Base-by-base conservation (phyloP, 768 basidiomycete genomes). In the Fomitopsis serialis region DNA sequence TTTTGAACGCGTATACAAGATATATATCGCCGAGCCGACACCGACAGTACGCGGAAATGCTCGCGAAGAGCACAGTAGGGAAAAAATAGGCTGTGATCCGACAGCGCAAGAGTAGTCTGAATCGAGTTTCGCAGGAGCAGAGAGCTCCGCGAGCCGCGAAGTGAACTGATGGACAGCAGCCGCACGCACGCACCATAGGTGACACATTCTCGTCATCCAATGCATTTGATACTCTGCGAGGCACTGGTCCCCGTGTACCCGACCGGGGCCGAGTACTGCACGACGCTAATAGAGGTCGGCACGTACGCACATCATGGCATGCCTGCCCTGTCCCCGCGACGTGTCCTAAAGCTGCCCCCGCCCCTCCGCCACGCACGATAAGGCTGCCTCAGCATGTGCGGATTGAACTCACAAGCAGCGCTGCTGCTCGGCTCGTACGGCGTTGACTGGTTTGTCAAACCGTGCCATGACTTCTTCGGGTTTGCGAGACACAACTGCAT, bases 171-270 rank as follows among this genome's bases (percentile, higher is more conserved):
- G 53, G 51, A 54, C 44, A 48, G 42, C 42, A 34, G 24, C 22
- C 37, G 15, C 37, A 40, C 13, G 15, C 37, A 40, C 19, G 6
- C 37, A 7, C 6, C 6, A 40, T 6, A 15, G 15, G n/a, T n/a
- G n/a, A 40, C 29, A 5, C 29, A 5, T 17, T 17, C 15, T 17
- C 40, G 17, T 17, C 17, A 15, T 42, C 15, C n/a, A n/a, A n/a
- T n/a, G n/a, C n/a, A n/a, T n/a, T n/a, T n/a, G n/a, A n/a, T n/a
- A n/a, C n/a, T n/a, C n/a, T n/a, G n/a, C n/a, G n/a, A n/a, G n/a
- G n/a, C n/a, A 87, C 88, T 44, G 78, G 78, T 13, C 92, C 89
- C 10, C 86, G 74, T 60, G 83, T 86, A 19, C 86, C 88, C 69
- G 40, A 92, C 7, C 72, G 73, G n/a, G 0, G 78, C 71, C 5